These are phyloP conservation scores for Aquilaria yunnanensis DNA, from an alignment of 345 rosid genomes.

Conservation along the genomic window DNA sequence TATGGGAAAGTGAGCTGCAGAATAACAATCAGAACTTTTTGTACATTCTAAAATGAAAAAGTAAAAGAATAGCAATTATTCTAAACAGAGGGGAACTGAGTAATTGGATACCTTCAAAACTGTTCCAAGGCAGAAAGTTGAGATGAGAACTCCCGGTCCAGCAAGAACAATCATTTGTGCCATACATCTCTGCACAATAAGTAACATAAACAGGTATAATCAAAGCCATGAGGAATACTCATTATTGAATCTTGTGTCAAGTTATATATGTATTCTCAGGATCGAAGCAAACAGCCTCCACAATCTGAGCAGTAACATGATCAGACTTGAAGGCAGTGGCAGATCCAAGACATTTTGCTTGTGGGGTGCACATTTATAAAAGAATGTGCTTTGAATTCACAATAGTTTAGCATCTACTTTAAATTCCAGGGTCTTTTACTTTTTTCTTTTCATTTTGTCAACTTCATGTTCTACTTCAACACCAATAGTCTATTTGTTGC, in stretches of 20 bases:
- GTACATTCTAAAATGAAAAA: background rate
- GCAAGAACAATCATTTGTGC: slow-evolving; percentile 92
- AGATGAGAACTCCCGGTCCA: slow-evolving; percentile 90
- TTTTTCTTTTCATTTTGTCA: no score
- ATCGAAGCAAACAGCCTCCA: no score
- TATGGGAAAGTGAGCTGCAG: slow-evolving; percentile 84
- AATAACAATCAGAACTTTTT: slow-evolving; percentile 7
- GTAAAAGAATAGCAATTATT: background rate
- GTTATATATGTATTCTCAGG: no score
- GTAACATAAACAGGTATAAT: background rate
- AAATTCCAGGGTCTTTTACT: no score
- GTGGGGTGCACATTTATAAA: no score
- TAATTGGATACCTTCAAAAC: slow-evolving; percentile 59
- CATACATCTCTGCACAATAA: slow-evolving; percentile 59
- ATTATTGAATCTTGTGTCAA: background rate
- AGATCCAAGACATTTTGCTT: no score
- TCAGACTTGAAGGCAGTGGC: no score
- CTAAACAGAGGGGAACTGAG: background rate
- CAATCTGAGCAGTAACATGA: no score
- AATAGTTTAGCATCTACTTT: no score
- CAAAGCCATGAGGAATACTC: background rate
- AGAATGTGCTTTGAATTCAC: no score
- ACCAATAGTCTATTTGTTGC: no score
- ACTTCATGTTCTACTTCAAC: no score
- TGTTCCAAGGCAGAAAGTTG: slow-evolving; percentile 70